Conservation (phyloP, 345 rosid genomes). For the Sonneratia caseolaris region DNA sequence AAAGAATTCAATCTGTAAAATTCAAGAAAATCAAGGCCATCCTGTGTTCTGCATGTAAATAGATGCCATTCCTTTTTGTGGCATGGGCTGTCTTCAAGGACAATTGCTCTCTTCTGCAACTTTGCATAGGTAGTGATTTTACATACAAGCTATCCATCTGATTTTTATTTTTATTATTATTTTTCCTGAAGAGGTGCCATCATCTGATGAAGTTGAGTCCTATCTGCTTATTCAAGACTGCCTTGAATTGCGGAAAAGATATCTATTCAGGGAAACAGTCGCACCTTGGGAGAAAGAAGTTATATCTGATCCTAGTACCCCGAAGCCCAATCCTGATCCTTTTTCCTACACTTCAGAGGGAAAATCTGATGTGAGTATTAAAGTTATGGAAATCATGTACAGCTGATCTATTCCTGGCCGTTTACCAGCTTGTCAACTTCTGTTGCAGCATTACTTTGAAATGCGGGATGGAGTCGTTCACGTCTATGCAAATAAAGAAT, state of each 20-base stretch:
- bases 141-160: not conserved
- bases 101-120: not conserved
- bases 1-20: not conserved
- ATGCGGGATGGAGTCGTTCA: constrained; percentile 96
- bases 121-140: not conserved
- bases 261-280: constrained; percentile 68
- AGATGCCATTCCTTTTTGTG: not conserved
- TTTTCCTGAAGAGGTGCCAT: constrained; percentile 52
- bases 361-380: constrained; percentile 60
- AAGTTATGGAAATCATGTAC: not conserved
- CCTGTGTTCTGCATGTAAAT: not conserved
- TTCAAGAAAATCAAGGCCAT: not conserved
- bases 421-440: constrained; percentile 6
- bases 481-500: constrained; percentile 70
- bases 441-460: constrained; percentile 75
- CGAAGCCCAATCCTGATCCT: constrained; percentile 86
- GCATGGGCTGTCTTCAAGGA: not conserved
- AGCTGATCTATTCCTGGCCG: not conserved
- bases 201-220: constrained; percentile 76
- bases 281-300: constrained; percentile 98
- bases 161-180: not conserved
- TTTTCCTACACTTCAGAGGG: constrained; percentile 66
- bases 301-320: constrained; percentile 93
- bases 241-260: constrained; percentile 78
- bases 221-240: constrained; percentile 81